Conservation (phyloP, 805 yeast genomes). For the Metschnikowia peoriensis region DNA sequence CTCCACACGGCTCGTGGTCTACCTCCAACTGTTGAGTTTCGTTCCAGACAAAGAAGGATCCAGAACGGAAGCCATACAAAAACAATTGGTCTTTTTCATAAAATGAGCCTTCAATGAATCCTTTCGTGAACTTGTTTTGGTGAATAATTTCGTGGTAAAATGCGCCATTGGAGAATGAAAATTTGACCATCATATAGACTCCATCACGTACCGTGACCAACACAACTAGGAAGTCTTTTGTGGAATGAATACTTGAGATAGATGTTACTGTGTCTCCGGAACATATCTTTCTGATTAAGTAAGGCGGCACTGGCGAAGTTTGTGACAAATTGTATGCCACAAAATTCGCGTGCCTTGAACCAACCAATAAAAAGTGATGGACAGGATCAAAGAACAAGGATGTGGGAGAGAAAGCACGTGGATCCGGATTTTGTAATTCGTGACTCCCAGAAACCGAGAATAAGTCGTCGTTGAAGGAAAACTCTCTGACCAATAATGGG, state of each 20-base stretch:
- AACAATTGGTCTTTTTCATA: conserved; percentile 46
- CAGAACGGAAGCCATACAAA: conserved; percentile 80
- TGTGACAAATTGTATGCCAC: conserved; percentile 48
- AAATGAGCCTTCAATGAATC: conserved; percentile 77
- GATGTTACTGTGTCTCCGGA: conserved; percentile 71
- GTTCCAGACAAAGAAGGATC: conserved; percentile 76
- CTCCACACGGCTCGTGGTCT: conserved; percentile 77
- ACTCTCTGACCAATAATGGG: conserved; percentile 44
- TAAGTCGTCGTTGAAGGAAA: conserved; percentile 20
- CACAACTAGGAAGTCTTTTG: conserved; percentile 19
- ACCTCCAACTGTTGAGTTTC: conserved; percentile 74
- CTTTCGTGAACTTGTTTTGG: conserved; percentile 65
- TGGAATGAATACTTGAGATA: conserved; percentile 37
- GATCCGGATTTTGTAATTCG: conserved; percentile 24
- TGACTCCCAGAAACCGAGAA: conserved; percentile 21
- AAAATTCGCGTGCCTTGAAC: conserved; percentile 70
- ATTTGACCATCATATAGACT: conserved; percentile 44
- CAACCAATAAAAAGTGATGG: conserved; percentile 51
- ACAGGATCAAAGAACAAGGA: conserved; percentile 45
- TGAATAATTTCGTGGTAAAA: conserved; percentile 34
- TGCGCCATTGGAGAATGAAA: conserved; percentile 16
- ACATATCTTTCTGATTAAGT: conserved; percentile 38
- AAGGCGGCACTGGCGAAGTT: conserved; percentile 18
- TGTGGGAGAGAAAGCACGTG: conserved; percentile 30
- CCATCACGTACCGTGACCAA: conserved; percentile 68